phyloP scores from a whole-genome alignment of 2,329 filamentous ascomycete genomes.

The Proliferodiscus dingleyae region DNA sequence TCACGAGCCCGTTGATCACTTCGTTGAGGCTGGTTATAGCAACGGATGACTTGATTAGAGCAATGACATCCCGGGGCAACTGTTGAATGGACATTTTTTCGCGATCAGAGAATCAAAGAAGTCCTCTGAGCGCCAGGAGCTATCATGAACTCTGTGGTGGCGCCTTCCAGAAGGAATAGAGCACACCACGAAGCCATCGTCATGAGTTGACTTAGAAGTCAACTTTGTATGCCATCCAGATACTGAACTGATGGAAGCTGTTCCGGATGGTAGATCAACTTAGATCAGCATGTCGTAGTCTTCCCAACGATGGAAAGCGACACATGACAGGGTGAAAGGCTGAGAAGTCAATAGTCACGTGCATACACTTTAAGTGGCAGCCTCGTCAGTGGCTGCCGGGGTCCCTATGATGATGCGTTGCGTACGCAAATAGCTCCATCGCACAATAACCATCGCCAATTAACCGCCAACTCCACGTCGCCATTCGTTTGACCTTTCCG shows the following conservation, averaged over 20 bases:
- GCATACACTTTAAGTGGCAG: no score
- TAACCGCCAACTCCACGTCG: neutral
- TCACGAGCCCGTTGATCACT: conserved; percentile 66
- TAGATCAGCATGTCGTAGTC: no score
- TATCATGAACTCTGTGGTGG: neutral
- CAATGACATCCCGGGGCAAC: conserved; percentile 65
- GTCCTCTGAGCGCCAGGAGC: neutral
- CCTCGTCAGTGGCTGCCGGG: no score
- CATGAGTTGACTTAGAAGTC: no score
- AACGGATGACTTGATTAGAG: conserved; percentile 82
- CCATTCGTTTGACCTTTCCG: neutral
- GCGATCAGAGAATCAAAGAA: neutral
- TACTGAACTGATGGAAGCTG: no score
- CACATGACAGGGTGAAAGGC: neutral
- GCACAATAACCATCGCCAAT: neutral
- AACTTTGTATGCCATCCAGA: no score
- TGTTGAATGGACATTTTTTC: conserved; percentile 54
- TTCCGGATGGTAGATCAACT: no score
- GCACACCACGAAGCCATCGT: conserved; percentile 1
- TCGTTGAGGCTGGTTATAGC: conserved; percentile 68
- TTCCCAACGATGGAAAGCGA: no score
- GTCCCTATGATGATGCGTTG: neutral
- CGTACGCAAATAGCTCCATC: no score
- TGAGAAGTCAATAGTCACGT: neutral
- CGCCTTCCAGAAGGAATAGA: conserved; percentile 10